Evolutionary conservation across 305 asterid species (phyloP).

Genomic region (Petunia hybrid): DNA sequence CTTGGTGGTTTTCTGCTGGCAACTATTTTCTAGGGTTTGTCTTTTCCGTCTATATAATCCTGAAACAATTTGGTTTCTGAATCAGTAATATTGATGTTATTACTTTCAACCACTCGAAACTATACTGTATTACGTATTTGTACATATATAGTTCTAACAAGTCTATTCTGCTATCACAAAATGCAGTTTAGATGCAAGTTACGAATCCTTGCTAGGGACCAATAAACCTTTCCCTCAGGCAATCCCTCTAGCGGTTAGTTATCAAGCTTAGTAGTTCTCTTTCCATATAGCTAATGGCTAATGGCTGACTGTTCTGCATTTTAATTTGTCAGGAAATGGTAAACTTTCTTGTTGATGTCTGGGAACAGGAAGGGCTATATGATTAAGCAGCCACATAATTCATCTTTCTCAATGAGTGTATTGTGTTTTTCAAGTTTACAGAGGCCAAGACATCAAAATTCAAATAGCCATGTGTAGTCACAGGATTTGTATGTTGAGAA

Average conservation of each 20-base stretch:
- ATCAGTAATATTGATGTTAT: neutral
- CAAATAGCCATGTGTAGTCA: conserved; percentile 9
- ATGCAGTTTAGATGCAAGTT: conserved; percentile 77
- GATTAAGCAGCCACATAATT: conserved; percentile 34
- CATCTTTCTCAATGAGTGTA: neutral
- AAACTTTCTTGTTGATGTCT: conserved; percentile 51
- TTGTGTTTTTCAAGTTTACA: neutral
- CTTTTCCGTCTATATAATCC: conserved; percentile 29
- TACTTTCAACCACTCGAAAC: neutral
- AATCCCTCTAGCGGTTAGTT: conserved; percentile 80
- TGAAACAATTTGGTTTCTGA: conserved; percentile 14
- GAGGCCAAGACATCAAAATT: conserved; percentile 8
- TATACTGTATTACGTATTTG: neutral
- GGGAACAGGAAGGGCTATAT: conserved; percentile 55
- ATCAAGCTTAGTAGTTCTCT: neutral
- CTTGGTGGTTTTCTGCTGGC: neutral
- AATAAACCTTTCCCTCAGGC: conserved; percentile 83
- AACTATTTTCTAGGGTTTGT: conserved; percentile 15
- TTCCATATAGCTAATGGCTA: neutral
- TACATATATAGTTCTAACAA: neutral
- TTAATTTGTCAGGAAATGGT: conserved; percentile 50
- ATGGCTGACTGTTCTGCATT: neutral
- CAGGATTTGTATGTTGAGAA: neutral
- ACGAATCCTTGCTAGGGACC: conserved; percentile 79
- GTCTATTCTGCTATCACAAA: conserved; percentile 11